These are phyloP conservation scores for Lactifluus rugatus DNA, from an alignment of 768 basidiomycete genomes.

Conservation along the genomic window DNA sequence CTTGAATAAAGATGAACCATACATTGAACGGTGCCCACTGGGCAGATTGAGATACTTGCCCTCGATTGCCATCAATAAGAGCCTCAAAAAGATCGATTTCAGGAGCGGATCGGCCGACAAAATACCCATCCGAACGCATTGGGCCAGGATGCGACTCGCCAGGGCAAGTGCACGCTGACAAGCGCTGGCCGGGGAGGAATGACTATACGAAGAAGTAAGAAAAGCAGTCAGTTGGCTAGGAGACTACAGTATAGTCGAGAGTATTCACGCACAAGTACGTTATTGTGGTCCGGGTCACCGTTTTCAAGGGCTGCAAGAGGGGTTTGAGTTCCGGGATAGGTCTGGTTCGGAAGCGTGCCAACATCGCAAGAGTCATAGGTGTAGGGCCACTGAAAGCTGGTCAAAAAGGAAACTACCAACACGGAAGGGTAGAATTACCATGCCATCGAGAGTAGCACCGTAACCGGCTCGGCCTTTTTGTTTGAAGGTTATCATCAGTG, in stretches of 20 bases:
- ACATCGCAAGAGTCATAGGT: conserved; percentile 78
- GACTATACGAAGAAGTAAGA: conserved; percentile 27
- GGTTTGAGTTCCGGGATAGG: conserved; percentile 54
- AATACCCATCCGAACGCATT: conserved; percentile 62
- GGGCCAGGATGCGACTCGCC: conserved; percentile 88
- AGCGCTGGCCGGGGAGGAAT: conserved; percentile 71
- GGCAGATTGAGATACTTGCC: conserved; percentile 72
- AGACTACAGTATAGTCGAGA: conserved; percentile 45
- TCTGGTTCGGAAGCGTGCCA: conserved; percentile 51
- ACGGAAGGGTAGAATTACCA: conserved; percentile 35
- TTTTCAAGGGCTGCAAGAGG: conserved; percentile 52
- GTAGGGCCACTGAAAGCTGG: conserved; percentile 57
- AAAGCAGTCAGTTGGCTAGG: not conserved
- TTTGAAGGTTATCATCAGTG: not conserved
- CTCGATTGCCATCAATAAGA: conserved; percentile 41
- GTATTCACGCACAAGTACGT: conserved; percentile 42
- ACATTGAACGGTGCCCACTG: conserved; percentile 57
- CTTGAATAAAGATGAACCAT: not conserved
- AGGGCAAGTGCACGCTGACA: conserved; percentile 82
- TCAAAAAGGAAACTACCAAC: conserved; percentile 1
- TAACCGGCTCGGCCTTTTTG: conserved; percentile 68
- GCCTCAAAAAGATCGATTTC: conserved; percentile 92
- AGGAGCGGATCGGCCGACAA: conserved; percentile 68
- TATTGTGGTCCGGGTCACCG: conserved; percentile 41
- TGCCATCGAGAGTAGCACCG: conserved; percentile 78